Conservation (phyloP, 116 monocot species). For the Posidonia oceanica region DNA sequence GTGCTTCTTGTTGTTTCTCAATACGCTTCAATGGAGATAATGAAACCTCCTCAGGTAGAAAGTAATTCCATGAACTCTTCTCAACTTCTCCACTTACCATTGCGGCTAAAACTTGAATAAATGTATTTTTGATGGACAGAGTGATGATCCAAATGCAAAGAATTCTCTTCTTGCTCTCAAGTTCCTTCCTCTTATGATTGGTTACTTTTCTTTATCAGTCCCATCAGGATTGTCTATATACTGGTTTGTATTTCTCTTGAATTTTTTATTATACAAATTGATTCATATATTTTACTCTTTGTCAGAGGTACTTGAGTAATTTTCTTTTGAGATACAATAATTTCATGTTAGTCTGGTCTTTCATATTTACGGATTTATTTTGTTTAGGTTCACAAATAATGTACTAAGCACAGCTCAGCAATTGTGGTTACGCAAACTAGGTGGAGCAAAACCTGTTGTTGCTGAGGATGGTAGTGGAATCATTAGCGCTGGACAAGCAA, state of each 20-base stretch:
- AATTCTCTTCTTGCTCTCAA: constrained; percentile 76
- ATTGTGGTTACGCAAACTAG: constrained; percentile 85
- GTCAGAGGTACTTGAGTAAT: neutral
- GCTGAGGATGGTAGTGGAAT: constrained; percentile 65
- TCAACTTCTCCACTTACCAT: neutral
- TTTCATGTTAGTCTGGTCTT: neutral
- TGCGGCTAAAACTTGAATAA: neutral
- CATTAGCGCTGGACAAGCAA: constrained; percentile 87
- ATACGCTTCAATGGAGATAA: constrained; percentile 91
- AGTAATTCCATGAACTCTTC: neutral
- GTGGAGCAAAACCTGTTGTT: constrained; percentile 84
- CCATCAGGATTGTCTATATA: constrained; percentile 92
- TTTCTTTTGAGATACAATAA: neutral
- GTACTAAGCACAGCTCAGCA: constrained; percentile 92
- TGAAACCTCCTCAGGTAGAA: constrained; percentile 94
- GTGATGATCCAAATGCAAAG: constrained; percentile 79
- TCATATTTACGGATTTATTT: neutral
- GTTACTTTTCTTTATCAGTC: constrained; percentile 86
- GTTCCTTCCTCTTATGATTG: constrained; percentile 98
- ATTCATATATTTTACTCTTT: neutral
- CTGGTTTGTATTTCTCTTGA: constrained; percentile 48
- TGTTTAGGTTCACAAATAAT: constrained; percentile 88
- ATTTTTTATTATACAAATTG: neutral
- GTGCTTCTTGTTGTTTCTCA: constrained; percentile 90
- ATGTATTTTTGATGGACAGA: constrained; percentile 28